phyloP scores from a whole-genome alignment of 2,329 filamentous ascomycete genomes.

The Cylindrodendrum hubeiense region DNA sequence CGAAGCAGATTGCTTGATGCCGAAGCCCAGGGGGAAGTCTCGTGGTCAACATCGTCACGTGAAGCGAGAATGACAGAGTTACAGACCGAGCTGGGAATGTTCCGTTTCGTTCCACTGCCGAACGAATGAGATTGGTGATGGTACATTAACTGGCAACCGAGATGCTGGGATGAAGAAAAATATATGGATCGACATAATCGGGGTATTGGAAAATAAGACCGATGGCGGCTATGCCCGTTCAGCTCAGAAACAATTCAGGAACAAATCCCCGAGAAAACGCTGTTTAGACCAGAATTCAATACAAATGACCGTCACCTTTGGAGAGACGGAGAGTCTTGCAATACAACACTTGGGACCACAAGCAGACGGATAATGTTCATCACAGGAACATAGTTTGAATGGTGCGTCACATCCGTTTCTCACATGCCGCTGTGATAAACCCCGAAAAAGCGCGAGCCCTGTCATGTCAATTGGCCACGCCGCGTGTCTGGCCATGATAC shows the following conservation, averaged over 20 bases:
- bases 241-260: not conserved
- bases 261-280: not conserved
- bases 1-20: not conserved
- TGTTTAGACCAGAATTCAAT: not conserved
- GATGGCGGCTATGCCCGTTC: not conserved
- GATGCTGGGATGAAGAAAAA: not conserved
- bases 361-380: constrained; percentile 6
- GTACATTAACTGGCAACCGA: not conserved
- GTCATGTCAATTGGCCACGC: constrained; percentile 18
- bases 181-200: not conserved
- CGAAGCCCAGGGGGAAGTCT: not conserved
- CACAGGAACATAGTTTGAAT: constrained; percentile 2
- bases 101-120: not conserved
- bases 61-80: not conserved
- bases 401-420: constrained; percentile 2
- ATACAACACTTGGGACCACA: not conserved
- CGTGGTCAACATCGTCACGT: not conserved
- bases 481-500: not conserved
- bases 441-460: not conserved
- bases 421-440: not conserved
- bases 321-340: too few species aligned
- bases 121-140: not conserved
- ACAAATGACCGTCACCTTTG: too few species aligned
- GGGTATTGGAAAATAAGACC: not conserved
- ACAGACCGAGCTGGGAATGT: not conserved